Conservation (phyloP, 805 yeast species). For the Barnettozyma pratensis region DNA sequence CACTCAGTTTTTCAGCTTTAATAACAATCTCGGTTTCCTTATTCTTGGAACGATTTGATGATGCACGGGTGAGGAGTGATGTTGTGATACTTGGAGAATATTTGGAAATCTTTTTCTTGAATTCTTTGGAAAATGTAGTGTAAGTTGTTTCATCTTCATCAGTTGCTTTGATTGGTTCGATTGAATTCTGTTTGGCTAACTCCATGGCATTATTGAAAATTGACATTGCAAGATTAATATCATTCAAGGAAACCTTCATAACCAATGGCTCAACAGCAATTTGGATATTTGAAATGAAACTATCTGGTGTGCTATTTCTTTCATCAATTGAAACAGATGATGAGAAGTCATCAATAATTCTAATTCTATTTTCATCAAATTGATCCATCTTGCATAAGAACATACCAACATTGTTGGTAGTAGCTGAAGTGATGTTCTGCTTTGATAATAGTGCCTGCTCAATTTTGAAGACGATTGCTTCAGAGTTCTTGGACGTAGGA, state of each 20-base stretch:
- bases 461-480: slow-evolving; percentile 86
- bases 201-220: slow-evolving; percentile 71
- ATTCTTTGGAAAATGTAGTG: slow-evolving; percentile 55
- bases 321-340: slow-evolving; percentile 68
- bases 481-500: slow-evolving; percentile 61
- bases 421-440: slow-evolving; percentile 59
- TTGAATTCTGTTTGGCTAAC: slow-evolving; percentile 24
- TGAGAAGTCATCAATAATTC: slow-evolving; percentile 88
- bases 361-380: slow-evolving; percentile 52
- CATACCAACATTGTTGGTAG: slow-evolving; percentile 80
- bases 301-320: slow-evolving; percentile 55
- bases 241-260: slow-evolving; percentile 79
- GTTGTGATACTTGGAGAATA: slow-evolving; percentile 67
- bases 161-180: slow-evolving; percentile 14
- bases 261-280: slow-evolving; percentile 75
- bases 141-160: slow-evolving; percentile 15
- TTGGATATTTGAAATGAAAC: slow-evolving; percentile 57
- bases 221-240: slow-evolving; percentile 71
- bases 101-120: slow-evolving; percentile 51
- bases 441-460: slow-evolving; percentile 71
- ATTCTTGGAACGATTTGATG: slow-evolving; percentile 18
- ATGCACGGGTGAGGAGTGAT: slow-evolving; percentile 37
- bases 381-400: slow-evolving; percentile 73
- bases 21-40: slow-evolving; percentile 38
- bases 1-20: slow-evolving; percentile 62